Percentiles rank a stretch among this genome's conserved stretches.
phyloP scores from a whole-genome alignment of 192 early-diverging fungal genomes.

The Coemansia sp. region DNA sequence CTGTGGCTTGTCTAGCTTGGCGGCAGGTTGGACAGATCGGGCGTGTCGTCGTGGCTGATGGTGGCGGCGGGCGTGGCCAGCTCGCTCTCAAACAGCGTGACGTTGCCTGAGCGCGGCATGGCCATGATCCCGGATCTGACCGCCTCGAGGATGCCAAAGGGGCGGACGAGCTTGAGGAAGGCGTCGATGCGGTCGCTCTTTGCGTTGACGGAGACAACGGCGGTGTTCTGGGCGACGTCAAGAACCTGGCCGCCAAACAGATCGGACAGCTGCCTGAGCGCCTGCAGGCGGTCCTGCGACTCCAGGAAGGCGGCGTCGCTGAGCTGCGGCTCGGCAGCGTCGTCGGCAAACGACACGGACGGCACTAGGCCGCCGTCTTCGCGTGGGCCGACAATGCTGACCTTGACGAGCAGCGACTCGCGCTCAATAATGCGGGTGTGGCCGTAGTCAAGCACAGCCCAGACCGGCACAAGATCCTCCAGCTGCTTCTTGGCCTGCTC shows the following conservation, averaged over 20 bases:
- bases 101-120: constrained; percentile 87
- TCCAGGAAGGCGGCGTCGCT: constrained; percentile 49
- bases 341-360: not conserved
- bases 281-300: constrained; percentile 64
- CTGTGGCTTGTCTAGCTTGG: constrained; percentile 90
- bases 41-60: constrained; percentile 55
- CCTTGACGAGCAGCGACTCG: constrained; percentile 90
- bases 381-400: constrained; percentile 67
- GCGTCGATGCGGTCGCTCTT: constrained; percentile 84
- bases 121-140: constrained; percentile 94
- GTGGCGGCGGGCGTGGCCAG: constrained; percentile 61
- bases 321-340: constrained; percentile 2
- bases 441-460: constrained; percentile 97
- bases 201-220: constrained; percentile 84
- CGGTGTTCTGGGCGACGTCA: constrained; percentile 78
- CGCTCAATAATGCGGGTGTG: constrained; percentile 83
- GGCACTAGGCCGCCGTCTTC: constrained; percentile 12
- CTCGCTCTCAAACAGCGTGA: constrained; percentile 68
- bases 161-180: constrained; percentile 88
- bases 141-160: constrained; percentile 93
- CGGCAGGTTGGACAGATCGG: constrained; percentile 78
- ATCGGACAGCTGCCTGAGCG: constrained; percentile 74
- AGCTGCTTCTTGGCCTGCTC: constrained; percentile 93
- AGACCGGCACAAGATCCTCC: constrained; percentile 95
- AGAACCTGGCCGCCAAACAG: constrained; percentile 85